Base-by-base conservation (phyloP, 2,329 filamentous ascomycete genomes). In the Ophiostoma populinum region DNA sequence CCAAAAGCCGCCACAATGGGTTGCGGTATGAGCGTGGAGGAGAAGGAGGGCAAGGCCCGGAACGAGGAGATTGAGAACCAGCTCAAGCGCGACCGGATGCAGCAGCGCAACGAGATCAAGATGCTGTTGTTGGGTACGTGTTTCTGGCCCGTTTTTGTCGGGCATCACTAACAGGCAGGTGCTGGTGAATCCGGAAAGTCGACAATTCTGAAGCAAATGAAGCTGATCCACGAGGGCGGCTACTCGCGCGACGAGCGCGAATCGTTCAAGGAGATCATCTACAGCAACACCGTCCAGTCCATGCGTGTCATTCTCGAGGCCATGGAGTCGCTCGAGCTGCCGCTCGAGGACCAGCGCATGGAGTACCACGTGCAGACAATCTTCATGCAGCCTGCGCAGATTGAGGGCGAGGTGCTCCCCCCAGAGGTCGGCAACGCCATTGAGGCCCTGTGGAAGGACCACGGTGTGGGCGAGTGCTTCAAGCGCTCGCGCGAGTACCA, bases 21-120 rank as follows among this genome's bases (percentile, higher is more conserved):
- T 75, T 98, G 90, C 61, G 87, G 87, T 63, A 92, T 94, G 83
- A 95, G 87, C 60, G 93, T 90, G 55, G 90, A 95, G 68, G 90
- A 95, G 66, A 94, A 94, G 79, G 90, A 95, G 85, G 87, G 90
- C 65, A 95, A 94, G 81, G 82, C 85, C 68, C 79, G 90, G 51
- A 95, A 98, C 58, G 90, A 98, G 71, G 87, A 95, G 75, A 98
- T 98, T 55, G 90, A 98, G 65, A 95, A 94, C 59, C 87, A 95
- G 68, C 68, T 95, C 56, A 95, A 94, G 74, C 74, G 83, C 58
- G 90, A 98, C 56, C 92, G 92, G 64, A 81, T 95, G 81, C 80
- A 92, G 69, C 86, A 94, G 66, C 79, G 87, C 52, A 98, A 98
- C 51, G 90, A 98, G 64, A 98, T 98, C 67, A 98, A 98, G 74